Conservation (phyloP, 106 monocot genomes). For the Cymbidium sinense region DNA sequence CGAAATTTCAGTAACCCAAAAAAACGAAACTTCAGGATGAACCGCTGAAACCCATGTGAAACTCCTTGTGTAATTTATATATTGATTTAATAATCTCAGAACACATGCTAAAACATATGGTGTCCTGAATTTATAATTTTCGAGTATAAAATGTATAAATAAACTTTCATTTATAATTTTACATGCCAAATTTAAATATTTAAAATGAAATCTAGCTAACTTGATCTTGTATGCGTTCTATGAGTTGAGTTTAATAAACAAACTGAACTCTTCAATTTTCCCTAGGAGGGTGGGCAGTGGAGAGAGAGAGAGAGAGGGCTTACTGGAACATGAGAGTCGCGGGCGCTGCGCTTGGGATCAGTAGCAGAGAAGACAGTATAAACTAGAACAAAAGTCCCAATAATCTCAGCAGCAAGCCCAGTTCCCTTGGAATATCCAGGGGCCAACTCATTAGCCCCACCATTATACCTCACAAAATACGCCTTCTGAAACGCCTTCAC, state of each 20-base stretch:
- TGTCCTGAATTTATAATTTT: no score
- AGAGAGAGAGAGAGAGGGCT: not conserved
- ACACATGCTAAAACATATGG: no score
- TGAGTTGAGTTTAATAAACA: not conserved
- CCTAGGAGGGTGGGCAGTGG: no score
- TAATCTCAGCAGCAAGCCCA: slow-evolving; percentile 16
- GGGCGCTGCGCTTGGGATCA: slow-evolving; percentile 30
- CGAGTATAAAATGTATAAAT: no score
- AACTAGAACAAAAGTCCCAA: slow-evolving; percentile 30
- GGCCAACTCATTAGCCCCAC: slow-evolving; percentile 16
- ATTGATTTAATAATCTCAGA: no score
- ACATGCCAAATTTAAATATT: not conserved
- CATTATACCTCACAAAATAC: slow-evolving; percentile 10
- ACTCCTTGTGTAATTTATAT: no score
- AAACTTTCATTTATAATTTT: not conserved
- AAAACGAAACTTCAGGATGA: no score
- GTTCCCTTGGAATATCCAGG: slow-evolving; percentile 14
- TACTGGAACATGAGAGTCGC: slow-evolving; percentile 30
- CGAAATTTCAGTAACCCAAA: no score
- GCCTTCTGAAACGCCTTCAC: slow-evolving; percentile 33
- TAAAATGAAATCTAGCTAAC: no score
- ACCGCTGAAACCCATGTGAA: no score
- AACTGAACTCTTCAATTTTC: not conserved
- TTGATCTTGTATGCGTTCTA: no score
- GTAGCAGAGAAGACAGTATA: slow-evolving; percentile 43